Percentiles rank a stretch among this genome's conserved stretches.
Evolutionary conservation across 2,329 filamentous ascomycete genomes (phyloP).

Genomic region (Fusarium sp.): DNA sequence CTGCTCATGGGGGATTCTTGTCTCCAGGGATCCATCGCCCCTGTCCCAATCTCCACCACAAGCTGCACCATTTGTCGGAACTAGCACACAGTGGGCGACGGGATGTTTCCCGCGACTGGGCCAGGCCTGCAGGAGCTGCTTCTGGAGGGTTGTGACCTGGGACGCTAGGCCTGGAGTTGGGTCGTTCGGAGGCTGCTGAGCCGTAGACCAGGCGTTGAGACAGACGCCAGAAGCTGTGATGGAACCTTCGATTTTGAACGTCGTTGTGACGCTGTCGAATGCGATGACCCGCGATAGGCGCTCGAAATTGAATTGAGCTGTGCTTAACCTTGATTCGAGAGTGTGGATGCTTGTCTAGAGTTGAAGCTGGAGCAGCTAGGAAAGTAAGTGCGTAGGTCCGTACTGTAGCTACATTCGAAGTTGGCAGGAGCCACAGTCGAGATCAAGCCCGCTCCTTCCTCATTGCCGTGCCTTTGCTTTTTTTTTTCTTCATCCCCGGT

Average conservation of each 20-base stretch:
- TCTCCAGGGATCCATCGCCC: slow-evolving; percentile 15
- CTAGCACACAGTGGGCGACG: slow-evolving; percentile 12
- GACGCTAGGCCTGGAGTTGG: slow-evolving; percentile 31
- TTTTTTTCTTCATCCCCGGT: neutral
- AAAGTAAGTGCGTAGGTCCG: neutral
- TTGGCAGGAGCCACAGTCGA: neutral
- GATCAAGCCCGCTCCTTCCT: slow-evolving; percentile 16
- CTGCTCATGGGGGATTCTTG: neutral
- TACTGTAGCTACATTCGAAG: neutral
- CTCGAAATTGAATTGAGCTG: neutral
- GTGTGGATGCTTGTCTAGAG: neutral
- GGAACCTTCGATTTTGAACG: slow-evolving; percentile 33
- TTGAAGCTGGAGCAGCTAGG: neutral
- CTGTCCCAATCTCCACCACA: slow-evolving; percentile 22
- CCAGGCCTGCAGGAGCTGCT: slow-evolving; percentile 17
- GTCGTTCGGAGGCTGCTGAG: slow-evolving; percentile 11
- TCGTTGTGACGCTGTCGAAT: slow-evolving; percentile 1
- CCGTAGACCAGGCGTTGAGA: slow-evolving; percentile 6
- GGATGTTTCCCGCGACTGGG: slow-evolving; percentile 34
- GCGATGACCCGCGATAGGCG: slow-evolving; percentile 4
- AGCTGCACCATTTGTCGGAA: slow-evolving; percentile 13
- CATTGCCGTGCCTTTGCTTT: slow-evolving; percentile 1
- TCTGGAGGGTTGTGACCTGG: slow-evolving; percentile 23
- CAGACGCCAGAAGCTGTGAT: slow-evolving; percentile 34
- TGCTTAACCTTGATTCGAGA: slow-evolving; percentile 4